Conservation (phyloP, 371 early-diverging fungal species). For the Mucor velutinosus region DNA sequence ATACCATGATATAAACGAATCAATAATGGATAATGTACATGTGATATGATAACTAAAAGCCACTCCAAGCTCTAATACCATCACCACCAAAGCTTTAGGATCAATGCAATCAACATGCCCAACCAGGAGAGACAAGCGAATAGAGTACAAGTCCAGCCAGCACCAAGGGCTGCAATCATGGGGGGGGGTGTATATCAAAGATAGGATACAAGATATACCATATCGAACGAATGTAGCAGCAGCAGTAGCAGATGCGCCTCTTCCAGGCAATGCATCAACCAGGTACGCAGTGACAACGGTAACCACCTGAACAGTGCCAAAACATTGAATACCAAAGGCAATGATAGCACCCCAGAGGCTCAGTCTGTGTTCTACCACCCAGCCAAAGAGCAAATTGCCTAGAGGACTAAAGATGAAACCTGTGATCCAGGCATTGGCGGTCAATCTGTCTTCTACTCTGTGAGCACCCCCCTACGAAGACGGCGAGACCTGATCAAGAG, state of each 20-base stretch:
- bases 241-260: slow-evolving; percentile 44
- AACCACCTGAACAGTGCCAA: slow-evolving; percentile 45
- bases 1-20: too few relatives aligned
- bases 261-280: slow-evolving; percentile 43
- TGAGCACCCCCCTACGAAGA: slow-evolving; percentile 36
- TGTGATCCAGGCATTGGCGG: slow-evolving; percentile 36
- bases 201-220: slow-evolving; percentile 39
- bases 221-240: slow-evolving; percentile 41
- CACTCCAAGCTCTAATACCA: slow-evolving; percentile 9
- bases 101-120: slow-evolving; percentile 9
- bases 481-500: slow-evolving; percentile 35
- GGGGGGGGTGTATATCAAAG: slow-evolving; percentile 26
- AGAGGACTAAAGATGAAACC: slow-evolving; percentile 38
- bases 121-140: slow-evolving; percentile 19
- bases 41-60: background rate
- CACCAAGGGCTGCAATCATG: slow-evolving; percentile 15
- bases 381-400: slow-evolving; percentile 46
- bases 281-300: slow-evolving; percentile 39
- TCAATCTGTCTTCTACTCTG: slow-evolving; percentile 41
- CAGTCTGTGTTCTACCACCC: slow-evolving; percentile 34
- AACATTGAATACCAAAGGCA: slow-evolving; percentile 46
- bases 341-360: slow-evolving; percentile 37
- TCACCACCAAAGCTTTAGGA: slow-evolving; percentile 20
- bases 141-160: slow-evolving; percentile 18
- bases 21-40: too few relatives aligned